Evolutionary conservation across 2,329 filamentous ascomycete genomes (phyloP).

Genomic region (Sporothrix humicola): DNA sequence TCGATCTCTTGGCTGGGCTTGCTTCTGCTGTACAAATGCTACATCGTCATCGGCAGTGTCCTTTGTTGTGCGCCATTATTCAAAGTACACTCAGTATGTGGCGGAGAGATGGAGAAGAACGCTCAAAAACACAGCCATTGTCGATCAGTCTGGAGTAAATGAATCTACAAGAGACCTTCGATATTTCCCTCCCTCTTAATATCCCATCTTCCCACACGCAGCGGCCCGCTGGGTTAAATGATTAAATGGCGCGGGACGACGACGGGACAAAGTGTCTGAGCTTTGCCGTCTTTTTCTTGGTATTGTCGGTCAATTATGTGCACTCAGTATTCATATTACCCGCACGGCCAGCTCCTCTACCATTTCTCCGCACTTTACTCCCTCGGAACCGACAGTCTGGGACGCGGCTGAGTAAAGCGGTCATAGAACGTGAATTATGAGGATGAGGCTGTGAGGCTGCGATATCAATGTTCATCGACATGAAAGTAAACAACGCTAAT

Average conservation of each 20-base stretch:
- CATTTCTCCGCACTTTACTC: not conserved
- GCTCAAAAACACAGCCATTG: not conserved
- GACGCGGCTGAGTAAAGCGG: not conserved
- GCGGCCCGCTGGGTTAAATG: slow-evolving; percentile 4
- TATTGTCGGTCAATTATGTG: too few species aligned
- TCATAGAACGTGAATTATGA: too few species aligned
- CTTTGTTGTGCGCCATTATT: not conserved
- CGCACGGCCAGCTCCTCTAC: not conserved
- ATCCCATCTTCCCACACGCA: not conserved
- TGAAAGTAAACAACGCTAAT: not conserved
- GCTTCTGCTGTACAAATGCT: too few species aligned
- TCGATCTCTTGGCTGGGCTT: not conserved
- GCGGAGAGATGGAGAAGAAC: not conserved
- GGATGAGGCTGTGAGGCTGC: not conserved
- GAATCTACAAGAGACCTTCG: too few species aligned
- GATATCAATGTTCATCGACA: not conserved
- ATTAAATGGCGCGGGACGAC: not conserved
- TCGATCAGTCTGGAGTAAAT: slow-evolving; percentile 8
- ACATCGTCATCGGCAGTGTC: too few species aligned
- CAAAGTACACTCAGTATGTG: too few species aligned
- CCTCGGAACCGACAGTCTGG: slow-evolving; percentile 1
- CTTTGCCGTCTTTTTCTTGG: slow-evolving; percentile 1
- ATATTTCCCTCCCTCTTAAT: too few species aligned
- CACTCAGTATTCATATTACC: not conserved
- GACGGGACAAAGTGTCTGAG: slow-evolving; percentile 11